Conservation (phyloP, 2,329 filamentous ascomycete genomes). For the Exutisphaerella laricina region DNA sequence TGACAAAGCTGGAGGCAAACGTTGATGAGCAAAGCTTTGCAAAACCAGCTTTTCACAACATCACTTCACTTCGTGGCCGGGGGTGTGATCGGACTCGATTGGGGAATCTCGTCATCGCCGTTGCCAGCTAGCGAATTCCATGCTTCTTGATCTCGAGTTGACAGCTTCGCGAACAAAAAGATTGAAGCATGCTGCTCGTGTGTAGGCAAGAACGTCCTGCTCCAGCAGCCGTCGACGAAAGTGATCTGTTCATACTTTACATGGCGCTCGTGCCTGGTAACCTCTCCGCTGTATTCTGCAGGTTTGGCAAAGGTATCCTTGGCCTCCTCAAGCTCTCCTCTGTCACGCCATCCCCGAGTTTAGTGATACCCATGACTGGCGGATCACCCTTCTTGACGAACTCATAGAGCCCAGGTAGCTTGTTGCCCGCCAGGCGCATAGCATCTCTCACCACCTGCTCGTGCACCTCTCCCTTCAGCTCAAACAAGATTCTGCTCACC, state of each 20-base stretch:
- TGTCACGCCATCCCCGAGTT: constrained; percentile 73
- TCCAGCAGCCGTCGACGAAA: too few species aligned
- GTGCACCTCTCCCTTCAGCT: constrained; percentile 85
- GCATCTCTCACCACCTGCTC: constrained; percentile 92
- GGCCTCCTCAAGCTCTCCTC: constrained; percentile 78
- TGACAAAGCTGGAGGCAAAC: too few species aligned
- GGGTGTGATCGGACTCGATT: too few species aligned
- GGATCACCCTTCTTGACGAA: constrained; percentile 91
- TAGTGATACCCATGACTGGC: constrained; percentile 86
- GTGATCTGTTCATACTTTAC: constrained; percentile 5
- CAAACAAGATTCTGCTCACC: constrained; percentile 87
- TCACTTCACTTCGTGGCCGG: too few species aligned
- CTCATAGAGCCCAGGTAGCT: constrained; percentile 85
- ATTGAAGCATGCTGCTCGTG: too few species aligned
- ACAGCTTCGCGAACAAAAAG: too few species aligned
- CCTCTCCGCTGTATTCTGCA: constrained; percentile 25
- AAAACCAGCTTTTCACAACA: too few species aligned
- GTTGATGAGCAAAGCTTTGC: too few species aligned
- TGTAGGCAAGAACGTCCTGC: too few species aligned
- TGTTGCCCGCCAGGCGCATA: constrained; percentile 88
- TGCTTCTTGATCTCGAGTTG: too few species aligned
- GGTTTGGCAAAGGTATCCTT: constrained; percentile 33
- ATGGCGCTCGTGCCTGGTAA: constrained; percentile 24
- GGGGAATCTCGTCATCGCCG: too few species aligned
- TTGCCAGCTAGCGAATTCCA: too few species aligned